Conservation (phyloP, 192 early-diverging fungal genomes). For the Backusella liffmaniae region DNA sequence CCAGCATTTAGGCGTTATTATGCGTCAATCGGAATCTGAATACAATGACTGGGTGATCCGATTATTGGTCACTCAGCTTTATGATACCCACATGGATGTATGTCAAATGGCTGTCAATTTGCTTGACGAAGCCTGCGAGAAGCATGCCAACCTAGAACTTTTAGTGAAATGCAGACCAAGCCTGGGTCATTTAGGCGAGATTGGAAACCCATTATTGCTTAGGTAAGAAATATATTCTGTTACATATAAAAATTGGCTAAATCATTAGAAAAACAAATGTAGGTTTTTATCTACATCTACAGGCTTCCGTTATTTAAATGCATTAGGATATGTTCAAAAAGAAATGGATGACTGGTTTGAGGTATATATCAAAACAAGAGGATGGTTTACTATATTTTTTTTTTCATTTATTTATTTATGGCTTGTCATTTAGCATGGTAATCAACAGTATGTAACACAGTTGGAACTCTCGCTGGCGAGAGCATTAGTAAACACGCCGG, state of each 20-base stretch:
- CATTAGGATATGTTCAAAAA: constrained; percentile 68
- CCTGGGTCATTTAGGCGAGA: constrained; percentile 70
- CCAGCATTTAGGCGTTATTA: constrained; percentile 61
- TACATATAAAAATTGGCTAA: not conserved
- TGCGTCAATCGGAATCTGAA: constrained; percentile 54
- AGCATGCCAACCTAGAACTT: constrained; percentile 63
- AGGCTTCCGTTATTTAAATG: constrained; percentile 70
- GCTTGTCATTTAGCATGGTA: constrained; percentile 26
- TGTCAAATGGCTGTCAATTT: constrained; percentile 65
- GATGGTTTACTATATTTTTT: too few relatives aligned
- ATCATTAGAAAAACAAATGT: constrained; percentile 1
- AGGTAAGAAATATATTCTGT: constrained; percentile 30
- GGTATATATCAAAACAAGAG: constrained; percentile 39
- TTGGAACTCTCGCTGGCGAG: constrained; percentile 62
- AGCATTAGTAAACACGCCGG: constrained; percentile 38
- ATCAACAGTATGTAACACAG: constrained; percentile 64
- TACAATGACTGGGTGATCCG: constrained; percentile 74
- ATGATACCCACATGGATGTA: constrained; percentile 74
- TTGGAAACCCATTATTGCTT: constrained; percentile 66
- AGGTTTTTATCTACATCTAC: constrained; percentile 66
- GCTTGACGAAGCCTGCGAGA: constrained; percentile 68
- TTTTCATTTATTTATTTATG: too few relatives aligned
- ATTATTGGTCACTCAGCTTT: constrained; percentile 69
- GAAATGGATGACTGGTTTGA: constrained; percentile 84
- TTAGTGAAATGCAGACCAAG: constrained; percentile 69